Base-by-base conservation (phyloP, 371 early-diverging fungal species). In the Mortierella sp. region DNA sequence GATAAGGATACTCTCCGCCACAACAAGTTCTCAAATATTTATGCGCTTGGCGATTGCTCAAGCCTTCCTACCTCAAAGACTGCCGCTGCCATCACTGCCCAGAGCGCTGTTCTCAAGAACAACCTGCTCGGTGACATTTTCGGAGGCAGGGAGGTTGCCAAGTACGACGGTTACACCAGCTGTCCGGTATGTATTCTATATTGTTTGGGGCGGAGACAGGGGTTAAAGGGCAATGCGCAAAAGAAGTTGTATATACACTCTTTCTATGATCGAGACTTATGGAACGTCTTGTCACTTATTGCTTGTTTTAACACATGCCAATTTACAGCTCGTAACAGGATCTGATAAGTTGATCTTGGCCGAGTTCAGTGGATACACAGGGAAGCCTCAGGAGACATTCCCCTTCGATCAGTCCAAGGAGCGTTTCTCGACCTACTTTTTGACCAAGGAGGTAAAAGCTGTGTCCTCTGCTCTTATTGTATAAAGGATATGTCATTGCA, bases 41-140 rank as follows among this genome's bases (percentile, higher is more conserved):
- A 88, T 67, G 79, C 94, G 8, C 81, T 95, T 2, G 96, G 96
- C 60, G 96, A 95, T 73, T 89, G 90, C 72, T 89, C 92, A 21
- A 88, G 88, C 19, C 81, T 91, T 30, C 95, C 96, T n/a, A 95
- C 95, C 1, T 93, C 93, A 70, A 95, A 95, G 83, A 95, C 96
- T 1, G 95, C 94, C 1, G 95, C 95, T 19, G 95, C 96, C 19
- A 93, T 92, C 56, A 90, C 95, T 7, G 88, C 86, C 34, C 91
- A 95, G 82, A 89, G 94, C 5, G 87, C 83, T 23, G 92, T 94
- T 1, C 70, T 93, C 31, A 91, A 88, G 78, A 80, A 83, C 72
- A 95, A 95, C 80, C 76, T 95, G 73, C 83, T 93, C 58, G 82
- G 84, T 44, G 88, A 89, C 57, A 82, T 94, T 53, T 72, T 81